Base-by-base conservation (phyloP, 2,329 filamentous ascomycete species). In the Exophiala aquamarina region DNA sequence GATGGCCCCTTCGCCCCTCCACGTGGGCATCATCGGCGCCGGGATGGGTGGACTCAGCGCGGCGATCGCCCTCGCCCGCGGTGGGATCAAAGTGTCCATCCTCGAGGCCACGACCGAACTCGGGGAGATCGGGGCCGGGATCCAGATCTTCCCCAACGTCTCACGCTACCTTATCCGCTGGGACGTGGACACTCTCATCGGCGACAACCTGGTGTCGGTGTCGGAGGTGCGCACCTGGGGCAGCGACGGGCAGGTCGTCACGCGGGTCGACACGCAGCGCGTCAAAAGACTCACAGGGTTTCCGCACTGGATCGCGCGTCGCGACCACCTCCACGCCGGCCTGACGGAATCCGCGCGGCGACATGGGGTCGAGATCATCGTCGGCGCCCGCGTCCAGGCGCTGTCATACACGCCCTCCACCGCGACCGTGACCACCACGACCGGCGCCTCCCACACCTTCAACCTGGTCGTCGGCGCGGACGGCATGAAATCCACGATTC, bases 291-390 rank as follows among this genome's bases (percentile, higher is more conserved):
- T 28, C 7, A 18, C 18, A 71, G 58, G 66, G 68, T 56, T 71
- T 69, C 1, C 67, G 69, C 2, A 72, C 70, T 44, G 66, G 65
- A 3, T 63, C 68, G 48, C 41, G 9, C 72, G 75, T 41, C 62
- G 72, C 4, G 70, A 71, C 4, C 70, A 76, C 57, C 62, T 76
- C 3, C 73, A 76, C 47, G 60, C 63, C 11, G 70, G 70, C 15
- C 58, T 76, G 3, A 64, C 66, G 8, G 57, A 67, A 14, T 60
- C 70, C 7, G 70, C 71, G 1, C 51, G 61, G 15, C 52, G 62
- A 13, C 56, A 64, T 7, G 73, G 72, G 2, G 69, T 65, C 1
- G 54, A 58, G 4, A 60, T 75, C 19, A 41, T 67, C 19, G 66
- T 72, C 9, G 50, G 61, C 20, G 64, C 66, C 15, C 61, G 65